These are phyloP conservation scores for Mycena epipterygia DNA, from an alignment of 768 basidiomycete species.

Conservation along the genomic window DNA sequence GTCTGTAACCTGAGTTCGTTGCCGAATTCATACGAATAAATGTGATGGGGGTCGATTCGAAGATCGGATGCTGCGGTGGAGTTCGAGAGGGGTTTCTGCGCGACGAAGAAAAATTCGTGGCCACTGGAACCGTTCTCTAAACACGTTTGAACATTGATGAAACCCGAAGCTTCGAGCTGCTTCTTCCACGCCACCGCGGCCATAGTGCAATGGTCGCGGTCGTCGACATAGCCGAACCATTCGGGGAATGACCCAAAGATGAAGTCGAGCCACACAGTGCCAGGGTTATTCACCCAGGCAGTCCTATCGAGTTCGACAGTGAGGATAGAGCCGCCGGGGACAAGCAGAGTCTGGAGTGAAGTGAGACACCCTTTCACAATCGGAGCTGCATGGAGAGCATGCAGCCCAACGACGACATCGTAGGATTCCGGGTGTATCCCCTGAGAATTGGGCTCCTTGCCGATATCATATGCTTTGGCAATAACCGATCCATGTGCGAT, in stretches of 20 bases:
- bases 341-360: not conserved
- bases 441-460: slow-evolving; percentile 4
- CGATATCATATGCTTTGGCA: slow-evolving; percentile 17
- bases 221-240: slow-evolving; percentile 19
- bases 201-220: not conserved
- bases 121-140: not conserved
- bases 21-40: slow-evolving; percentile 10
- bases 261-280: slow-evolving; percentile 18
- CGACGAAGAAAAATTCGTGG: slow-evolving; percentile 14
- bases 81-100: not conserved
- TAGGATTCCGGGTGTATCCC: slow-evolving; percentile 1
- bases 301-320: slow-evolving; percentile 17
- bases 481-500: not conserved
- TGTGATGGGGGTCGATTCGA: not conserved
- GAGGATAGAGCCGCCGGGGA: slow-evolving; percentile 17
- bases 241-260: slow-evolving; percentile 20
- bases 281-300: not conserved
- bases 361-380: not conserved
- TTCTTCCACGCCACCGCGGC: not conserved
- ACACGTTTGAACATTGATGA: slow-evolving; percentile 4
- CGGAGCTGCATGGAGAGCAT: slow-evolving; percentile 19
- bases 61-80: not conserved
- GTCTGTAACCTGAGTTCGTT: not conserved
- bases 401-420: slow-evolving; percentile 19
- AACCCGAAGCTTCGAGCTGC: not conserved